Evolutionary conservation across 768 basidiomycete genomes (phyloP).

Genomic region (Serendipita sp.): DNA sequence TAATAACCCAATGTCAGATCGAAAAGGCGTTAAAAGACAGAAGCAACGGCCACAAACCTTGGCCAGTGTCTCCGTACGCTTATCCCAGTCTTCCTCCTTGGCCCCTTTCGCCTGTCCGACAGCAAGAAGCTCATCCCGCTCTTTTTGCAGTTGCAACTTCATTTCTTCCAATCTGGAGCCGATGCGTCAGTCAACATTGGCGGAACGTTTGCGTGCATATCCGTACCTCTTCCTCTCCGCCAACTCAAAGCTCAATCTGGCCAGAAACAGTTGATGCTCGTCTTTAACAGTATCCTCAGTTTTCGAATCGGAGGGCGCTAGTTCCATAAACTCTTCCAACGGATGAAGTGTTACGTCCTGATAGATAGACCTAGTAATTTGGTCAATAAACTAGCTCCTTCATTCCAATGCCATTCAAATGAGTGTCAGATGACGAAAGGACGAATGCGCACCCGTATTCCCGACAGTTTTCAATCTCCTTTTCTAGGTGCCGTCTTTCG

Average conservation of each 20-base stretch:
- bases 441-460: conserved; percentile 65
- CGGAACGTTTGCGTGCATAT: too few relatives aligned
- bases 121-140: conserved; percentile 68
- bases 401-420: conserved; percentile 11
- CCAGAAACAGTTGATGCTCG: conserved; percentile 76
- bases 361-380: conserved; percentile 78
- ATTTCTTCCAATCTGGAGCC: conserved; percentile 46
- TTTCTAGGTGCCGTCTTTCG: conserved; percentile 77
- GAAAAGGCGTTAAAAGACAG: not conserved
- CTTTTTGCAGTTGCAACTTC: conserved; percentile 48
- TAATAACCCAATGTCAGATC: not conserved
- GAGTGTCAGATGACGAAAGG: not conserved
- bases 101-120: conserved; percentile 58
- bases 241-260: conserved; percentile 73
- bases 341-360: conserved; percentile 70
- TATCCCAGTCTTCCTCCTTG: conserved; percentile 38
- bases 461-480: conserved; percentile 84
- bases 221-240: conserved; percentile 74
- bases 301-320: conserved; percentile 55
- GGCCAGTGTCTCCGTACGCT: not conserved
- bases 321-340: conserved; percentile 47
- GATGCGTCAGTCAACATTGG: too few relatives aligned
- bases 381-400: too few relatives aligned
- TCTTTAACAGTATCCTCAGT: conserved; percentile 45
- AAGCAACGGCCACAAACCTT: not conserved